These are phyloP conservation scores for Solanum hybrid DNA, from an alignment of 305 asterid genomes.

Conservation along the genomic window DNA sequence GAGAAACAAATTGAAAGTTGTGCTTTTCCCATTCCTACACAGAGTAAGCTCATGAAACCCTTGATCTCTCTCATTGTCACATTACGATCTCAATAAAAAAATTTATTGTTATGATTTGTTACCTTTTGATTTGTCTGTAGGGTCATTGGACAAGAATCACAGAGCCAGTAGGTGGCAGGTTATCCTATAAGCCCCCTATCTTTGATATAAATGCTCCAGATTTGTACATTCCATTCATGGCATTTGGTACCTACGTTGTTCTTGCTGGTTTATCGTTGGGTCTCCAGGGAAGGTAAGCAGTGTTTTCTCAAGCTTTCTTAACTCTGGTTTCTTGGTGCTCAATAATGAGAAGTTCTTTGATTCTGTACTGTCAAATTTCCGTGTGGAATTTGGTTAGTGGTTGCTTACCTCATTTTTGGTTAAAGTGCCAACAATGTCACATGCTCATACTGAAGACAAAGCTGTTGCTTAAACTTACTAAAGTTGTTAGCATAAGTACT, in stretches of 20 bases:
- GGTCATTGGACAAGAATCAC: conserved; percentile 51
- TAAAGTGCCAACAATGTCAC: background rate
- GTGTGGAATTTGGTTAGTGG: background rate
- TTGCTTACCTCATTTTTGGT: background rate
- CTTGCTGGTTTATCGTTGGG: conserved; percentile 40
- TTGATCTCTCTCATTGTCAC: background rate
- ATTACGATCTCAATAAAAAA: background rate
- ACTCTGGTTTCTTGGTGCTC: background rate
- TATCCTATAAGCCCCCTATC: conserved; percentile 46
- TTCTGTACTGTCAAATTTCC: background rate
- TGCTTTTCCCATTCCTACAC: conserved; percentile 40
- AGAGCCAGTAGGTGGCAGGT: conserved; percentile 52
- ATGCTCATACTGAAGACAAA: background rate
- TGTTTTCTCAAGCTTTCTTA: background rate
- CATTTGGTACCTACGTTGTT: conserved; percentile 40
- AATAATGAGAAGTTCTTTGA: background rate
- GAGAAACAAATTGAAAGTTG: conserved; percentile 44
- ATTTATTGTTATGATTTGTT: background rate
- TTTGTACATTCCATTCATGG: conserved; percentile 46
- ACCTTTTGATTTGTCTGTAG: conserved; percentile 9
- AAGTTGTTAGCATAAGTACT: background rate
- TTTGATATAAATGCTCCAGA: conserved; percentile 51
- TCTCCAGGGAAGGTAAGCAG: conserved; percentile 31
- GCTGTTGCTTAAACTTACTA: background rate
- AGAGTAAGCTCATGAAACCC: conserved; percentile 26